Base-by-base conservation (phyloP, 305 asterid genomes). In the Ilex paraguariensis region DNA sequence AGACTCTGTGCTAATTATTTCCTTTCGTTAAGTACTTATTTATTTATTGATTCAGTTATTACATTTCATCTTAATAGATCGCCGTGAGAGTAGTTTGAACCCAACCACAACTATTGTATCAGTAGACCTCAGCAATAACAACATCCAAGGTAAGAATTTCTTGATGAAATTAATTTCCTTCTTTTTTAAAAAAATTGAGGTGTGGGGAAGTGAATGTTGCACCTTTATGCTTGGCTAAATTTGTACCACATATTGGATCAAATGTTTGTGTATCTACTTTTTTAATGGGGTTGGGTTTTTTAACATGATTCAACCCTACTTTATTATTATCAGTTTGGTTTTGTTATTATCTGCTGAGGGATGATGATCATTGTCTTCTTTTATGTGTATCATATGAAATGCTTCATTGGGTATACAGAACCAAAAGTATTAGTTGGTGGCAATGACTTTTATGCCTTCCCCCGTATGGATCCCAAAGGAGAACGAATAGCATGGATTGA, bases 401-500 rank as follows among this genome's bases (percentile, higher is more conserved):
- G 60, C 39, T 62, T 44, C 59, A 33, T 64, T 64, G 61, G 40
- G 46, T 52, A 59, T 77, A 81, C 91, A 93, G 97, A 93, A 75
- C 97, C 96, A 57, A 72, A 72, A 74, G 61, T 81, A 67, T 71
- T 93, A 73, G 82, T 84, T 69, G 81, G 74, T 61, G 96, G 97
- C 51, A 87, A 62, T 63, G 92, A 93, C 79, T 93, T 93, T 76
- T 93, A 93, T 72, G 97, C 99, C 55, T 90, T 83, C 72, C 99
- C 97, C 15, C 90, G 95, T 52, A 45, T 90, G 62, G 99, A 93
- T 64, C 78, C 71, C 64, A 82, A 80, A 73, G 99, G 98, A 77
- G 84, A 86, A 67, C 84, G 95, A 32, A 49, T 90, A 61, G 92
- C 99, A 56, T 93, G 99, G 99, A 90, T 90, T 57, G 89, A 93